Evolutionary conservation across 2,329 filamentous ascomycete species (phyloP), one percentile per base, ranked within the genome.

Genomic region (Fusarium sp.): DNA sequence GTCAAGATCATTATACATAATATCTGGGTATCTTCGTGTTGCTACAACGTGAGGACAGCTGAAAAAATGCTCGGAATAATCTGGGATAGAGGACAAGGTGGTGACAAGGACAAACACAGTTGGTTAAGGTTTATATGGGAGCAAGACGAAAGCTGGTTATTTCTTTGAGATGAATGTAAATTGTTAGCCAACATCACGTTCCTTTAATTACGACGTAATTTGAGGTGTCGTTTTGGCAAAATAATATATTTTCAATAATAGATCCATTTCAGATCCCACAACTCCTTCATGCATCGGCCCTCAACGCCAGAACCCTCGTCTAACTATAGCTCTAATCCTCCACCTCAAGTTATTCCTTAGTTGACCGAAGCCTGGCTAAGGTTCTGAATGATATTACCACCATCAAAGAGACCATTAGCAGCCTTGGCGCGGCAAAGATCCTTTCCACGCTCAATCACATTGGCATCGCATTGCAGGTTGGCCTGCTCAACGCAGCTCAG

Each of bases 301-400:
- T 50, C n/a, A 50, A 50, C 29, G 47, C 47, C 47, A 18, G 46
- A 7, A 0, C 3, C 2, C 4, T 7, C n/a, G 14, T 22, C 11
- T n/a, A 31, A 4, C 18, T n/a, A 46, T 6, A 14, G 6, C 12
- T 0, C 20, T 9, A 14, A 36, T 36, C 15, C 35, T 1, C 20
- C 39, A 0, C 13, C 20, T 17, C 5, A 3, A 9, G 13, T 18
- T 55, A 5, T 36, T 15, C 14, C 3, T 2, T 65, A 65, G 42
- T 65, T 65, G 17, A 65, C 62, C 1, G 2, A 2, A 3, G 62
- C 62, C 36, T 65, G 22, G 20, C 27, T 42, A 12, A 65, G 62
- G 60, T 65, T 65, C 62, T 65, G 62, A 25, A 65, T 65, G 11
- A 65, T 65, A 20, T 27, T 25, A 1, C 25, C 62, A 22, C 62